Evolutionary conservation across 108 stramenopile species (phyloP), one percentile per base, ranked within the genome.

Genomic region (Nitzschia sp.): DNA sequence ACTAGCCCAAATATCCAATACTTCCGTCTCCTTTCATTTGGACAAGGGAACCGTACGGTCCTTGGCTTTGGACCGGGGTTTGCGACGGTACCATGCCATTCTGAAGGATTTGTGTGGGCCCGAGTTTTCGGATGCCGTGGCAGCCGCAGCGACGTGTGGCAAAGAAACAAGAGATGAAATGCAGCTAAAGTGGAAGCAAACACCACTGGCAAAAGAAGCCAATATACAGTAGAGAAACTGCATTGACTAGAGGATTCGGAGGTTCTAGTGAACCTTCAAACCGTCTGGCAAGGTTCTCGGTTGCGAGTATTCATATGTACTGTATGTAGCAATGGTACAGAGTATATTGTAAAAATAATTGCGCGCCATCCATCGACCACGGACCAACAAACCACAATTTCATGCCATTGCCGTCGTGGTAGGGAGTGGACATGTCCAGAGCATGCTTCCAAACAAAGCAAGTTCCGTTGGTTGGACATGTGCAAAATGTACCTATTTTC

Each of bases 401-500:
- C 29, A 34, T 34, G 29, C 29, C 29, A 34, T 34, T 34, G 29
- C 29, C 29, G 29, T 34, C 29, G 29, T 34, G 29, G 29, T 34
- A 34, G 3, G 29, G 29, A 34, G 29, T 34, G 29, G 29, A n/a
- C 29, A 34, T 34, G 29, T 34, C 29, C 29, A 34, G 29, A 34
- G 29, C 29, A 34, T 34, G 29, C 5, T 34, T 34, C 29, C 29
- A 34, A 50, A 50, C 19, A 15, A 50, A 50, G 19, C 7, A 54
- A 22, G 53, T 54, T 24, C 22, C 53, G 43, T 48, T 44, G 50
- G 43, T 38, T 67, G 66, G 66, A 17, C 37, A 7, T 67, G 66
- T 43, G 7, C 66, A 1, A 41, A 39, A 8, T 94, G 93, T 73
- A 88, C 90, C 0, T 94, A 74, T 64, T 66, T 42, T 12, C 93